Conservation (phyloP, 352 stramenopile species). For the Halophytophthora polymorphica region DNA sequence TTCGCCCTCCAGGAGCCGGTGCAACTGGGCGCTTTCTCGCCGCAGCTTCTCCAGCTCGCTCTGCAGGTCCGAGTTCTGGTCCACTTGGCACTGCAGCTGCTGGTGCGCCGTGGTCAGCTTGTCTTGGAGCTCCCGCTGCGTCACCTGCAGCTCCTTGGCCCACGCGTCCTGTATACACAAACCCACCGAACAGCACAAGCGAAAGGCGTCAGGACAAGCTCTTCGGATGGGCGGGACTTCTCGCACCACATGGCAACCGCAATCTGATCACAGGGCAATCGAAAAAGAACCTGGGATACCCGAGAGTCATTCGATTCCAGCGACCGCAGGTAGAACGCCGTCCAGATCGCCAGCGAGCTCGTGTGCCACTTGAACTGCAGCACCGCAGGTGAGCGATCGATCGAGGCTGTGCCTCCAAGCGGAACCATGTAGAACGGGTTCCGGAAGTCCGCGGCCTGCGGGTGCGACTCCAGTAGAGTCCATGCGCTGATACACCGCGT, state of each 20-base stretch:
- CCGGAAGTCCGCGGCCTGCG: slow-evolving; percentile 44
- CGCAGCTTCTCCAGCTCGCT: slow-evolving; percentile 63
- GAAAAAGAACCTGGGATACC: slow-evolving; percentile 63
- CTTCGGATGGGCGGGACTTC: neutral
- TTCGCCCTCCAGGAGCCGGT: slow-evolving; percentile 60
- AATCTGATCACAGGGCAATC: slow-evolving; percentile 3
- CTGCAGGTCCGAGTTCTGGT: slow-evolving; percentile 73
- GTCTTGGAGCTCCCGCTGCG: slow-evolving; percentile 71
- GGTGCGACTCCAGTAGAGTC: slow-evolving; percentile 48
- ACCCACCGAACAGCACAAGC: neutral
- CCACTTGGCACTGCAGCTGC: slow-evolving; percentile 63
- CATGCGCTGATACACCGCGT: slow-evolving; percentile 65
- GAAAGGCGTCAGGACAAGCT: slow-evolving; percentile 5
- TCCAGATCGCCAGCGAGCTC: slow-evolving; percentile 79
- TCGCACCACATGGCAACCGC: neutral
- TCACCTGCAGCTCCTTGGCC: slow-evolving; percentile 79
- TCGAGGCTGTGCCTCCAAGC: slow-evolving; percentile 24
- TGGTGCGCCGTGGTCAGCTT: slow-evolving; percentile 63
- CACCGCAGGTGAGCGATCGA: slow-evolving; percentile 62
- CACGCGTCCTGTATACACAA: slow-evolving; percentile 58
- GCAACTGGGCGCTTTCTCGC: slow-evolving; percentile 56
- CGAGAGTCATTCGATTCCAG: slow-evolving; percentile 78
- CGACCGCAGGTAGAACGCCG: slow-evolving; percentile 79
- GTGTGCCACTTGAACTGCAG: slow-evolving; percentile 87
- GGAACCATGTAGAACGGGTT: slow-evolving; percentile 82